A percentile compares a stretch with the other conserved stretches of the same genome.
phyloP scores from a whole-genome alignment of 768 basidiomycete genomes.

The Wakefieldia striispora region DNA sequence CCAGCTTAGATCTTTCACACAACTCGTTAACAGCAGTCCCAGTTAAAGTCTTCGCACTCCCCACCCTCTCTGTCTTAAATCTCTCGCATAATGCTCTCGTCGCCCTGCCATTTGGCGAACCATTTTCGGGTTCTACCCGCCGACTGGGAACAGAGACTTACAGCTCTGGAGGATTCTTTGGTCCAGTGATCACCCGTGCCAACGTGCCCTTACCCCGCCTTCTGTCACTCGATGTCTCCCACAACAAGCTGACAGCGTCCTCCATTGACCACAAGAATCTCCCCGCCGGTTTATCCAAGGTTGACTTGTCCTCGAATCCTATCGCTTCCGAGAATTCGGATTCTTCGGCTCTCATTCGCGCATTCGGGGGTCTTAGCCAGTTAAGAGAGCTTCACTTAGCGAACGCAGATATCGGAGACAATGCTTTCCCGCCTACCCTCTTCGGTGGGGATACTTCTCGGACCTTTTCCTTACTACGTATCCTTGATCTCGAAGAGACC shows the following conservation, averaged over 20 bases:
- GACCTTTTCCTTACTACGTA: conserved; percentile 49
- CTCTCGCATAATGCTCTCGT: conserved; percentile 68
- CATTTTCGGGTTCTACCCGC: conserved; percentile 40
- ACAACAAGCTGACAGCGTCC: conserved; percentile 60
- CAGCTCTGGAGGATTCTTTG: conserved; percentile 58
- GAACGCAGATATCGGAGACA: conserved; percentile 58
- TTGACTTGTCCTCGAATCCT: conserved; percentile 69
- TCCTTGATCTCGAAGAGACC: conserved; percentile 70
- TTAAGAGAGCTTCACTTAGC: conserved; percentile 59
- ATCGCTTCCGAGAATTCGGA: conserved; percentile 41
- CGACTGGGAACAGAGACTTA: conserved; percentile 26
- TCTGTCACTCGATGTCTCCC: conserved; percentile 57
- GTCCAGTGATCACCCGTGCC: conserved; percentile 59
- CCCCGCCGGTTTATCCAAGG: conserved; percentile 52
- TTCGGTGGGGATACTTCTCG: conserved; percentile 13
- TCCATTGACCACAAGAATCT: conserved; percentile 52
- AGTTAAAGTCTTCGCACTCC: conserved; percentile 61
- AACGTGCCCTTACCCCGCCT: conserved; percentile 65
- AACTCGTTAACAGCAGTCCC: conserved; percentile 67
- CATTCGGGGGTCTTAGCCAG: conserved; percentile 45
- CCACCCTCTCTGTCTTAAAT: conserved; percentile 63
- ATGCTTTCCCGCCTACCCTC: conserved; percentile 45
- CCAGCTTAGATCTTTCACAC: conserved; percentile 70
- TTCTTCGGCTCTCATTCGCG: conserved; percentile 38
- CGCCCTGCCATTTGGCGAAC: conserved; percentile 58